Percentiles rank a stretch among this genome's conserved stretches.
Conservation (phyloP, 805 yeast species). For the Yamadazyma olivae region DNA sequence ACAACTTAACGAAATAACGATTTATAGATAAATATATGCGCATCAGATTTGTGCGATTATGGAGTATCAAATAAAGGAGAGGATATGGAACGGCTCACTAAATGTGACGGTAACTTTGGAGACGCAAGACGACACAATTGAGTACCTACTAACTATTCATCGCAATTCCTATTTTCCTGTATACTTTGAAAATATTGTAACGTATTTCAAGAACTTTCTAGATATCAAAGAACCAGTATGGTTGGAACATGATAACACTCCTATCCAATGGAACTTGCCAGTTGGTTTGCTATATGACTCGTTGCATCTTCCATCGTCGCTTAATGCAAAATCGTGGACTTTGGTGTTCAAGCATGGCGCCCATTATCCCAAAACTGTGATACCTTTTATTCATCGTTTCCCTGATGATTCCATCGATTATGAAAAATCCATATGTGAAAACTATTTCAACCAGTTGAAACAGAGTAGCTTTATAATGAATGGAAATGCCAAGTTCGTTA, state of each 20-base stretch:
- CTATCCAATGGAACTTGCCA: constrained; percentile 77
- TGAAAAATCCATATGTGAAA: constrained; percentile 36
- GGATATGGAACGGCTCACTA: constrained; percentile 55
- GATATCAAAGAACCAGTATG: constrained; percentile 39
- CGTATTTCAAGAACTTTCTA: constrained; percentile 32
- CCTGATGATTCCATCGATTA: constrained; percentile 18
- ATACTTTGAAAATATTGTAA: constrained; percentile 32
- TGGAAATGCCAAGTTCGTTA: constrained; percentile 77
- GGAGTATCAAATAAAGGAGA: constrained; percentile 22
- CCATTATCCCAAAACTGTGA: constrained; percentile 25
- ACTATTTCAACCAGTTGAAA: constrained; percentile 77
- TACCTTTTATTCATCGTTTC: constrained; percentile 23
- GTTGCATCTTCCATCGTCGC: constrained; percentile 27
- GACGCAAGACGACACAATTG: neutral
- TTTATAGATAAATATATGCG: neutral
- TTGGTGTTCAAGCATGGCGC: constrained; percentile 31
- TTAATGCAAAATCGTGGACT: constrained; percentile 1
- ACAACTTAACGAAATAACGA: constrained; percentile 5
- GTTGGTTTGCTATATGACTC: constrained; percentile 65
- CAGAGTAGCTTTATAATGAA: constrained; percentile 74
- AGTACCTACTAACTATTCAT: constrained; percentile 4
- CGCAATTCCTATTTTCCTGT: constrained; percentile 56
- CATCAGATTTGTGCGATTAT: neutral
- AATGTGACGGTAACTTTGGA: constrained; percentile 25
- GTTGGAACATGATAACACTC: constrained; percentile 64